Evolutionary conservation across 345 rosid genomes (phyloP), one percentile per base, ranked within the genome.

Genomic region (Camelina sativa): DNA sequence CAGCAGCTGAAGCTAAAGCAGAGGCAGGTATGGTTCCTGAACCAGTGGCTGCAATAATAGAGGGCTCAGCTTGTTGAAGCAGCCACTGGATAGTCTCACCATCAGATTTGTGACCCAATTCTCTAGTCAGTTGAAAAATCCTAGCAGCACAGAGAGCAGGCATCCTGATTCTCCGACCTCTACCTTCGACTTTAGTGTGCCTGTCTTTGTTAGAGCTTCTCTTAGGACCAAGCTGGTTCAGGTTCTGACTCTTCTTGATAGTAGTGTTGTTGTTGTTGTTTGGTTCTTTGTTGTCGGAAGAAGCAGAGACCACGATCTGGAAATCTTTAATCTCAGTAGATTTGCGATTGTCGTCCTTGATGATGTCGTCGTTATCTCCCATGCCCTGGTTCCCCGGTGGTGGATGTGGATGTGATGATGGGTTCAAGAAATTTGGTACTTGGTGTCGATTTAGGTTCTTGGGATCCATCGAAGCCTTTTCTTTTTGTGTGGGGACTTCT

Each of bases 11-110:
- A 16, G 87, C 91, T 71, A 91, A 80, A 78, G 96, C 97, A 46
- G 98, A 91, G 32, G 98, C 97, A 1, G 98, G 98, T n/a, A 93
- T 87, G 11, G 98, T 93, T 43, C 98, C 98, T 25, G 86, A 82
- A 60, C 98, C 98, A 1, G 98, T 93, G 40, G 96, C 92, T 37
- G 98, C 91, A 41, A 93, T 82, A 58, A 93, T 93, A 0, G 97
- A 93, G 7, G 98, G 96, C 70, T 93, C 98, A 7, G 98, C 96
- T 71, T 93, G 98, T 48, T 93, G 98, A 35, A 93, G 82, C 17
- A 93, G 78, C 98, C 98, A 93, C 85, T 91, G 98, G 50, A 93
- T 93, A 22, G 98, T 93, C 74, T 93, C 97, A 7, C 98, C 98
- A 72, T 93, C 98, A 4, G 98, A 93, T 86, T 93, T 93, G 67